phyloP scores from a whole-genome alignment of 1,284 basidiomycete species.

The Apiotrichum montevideense region DNA sequence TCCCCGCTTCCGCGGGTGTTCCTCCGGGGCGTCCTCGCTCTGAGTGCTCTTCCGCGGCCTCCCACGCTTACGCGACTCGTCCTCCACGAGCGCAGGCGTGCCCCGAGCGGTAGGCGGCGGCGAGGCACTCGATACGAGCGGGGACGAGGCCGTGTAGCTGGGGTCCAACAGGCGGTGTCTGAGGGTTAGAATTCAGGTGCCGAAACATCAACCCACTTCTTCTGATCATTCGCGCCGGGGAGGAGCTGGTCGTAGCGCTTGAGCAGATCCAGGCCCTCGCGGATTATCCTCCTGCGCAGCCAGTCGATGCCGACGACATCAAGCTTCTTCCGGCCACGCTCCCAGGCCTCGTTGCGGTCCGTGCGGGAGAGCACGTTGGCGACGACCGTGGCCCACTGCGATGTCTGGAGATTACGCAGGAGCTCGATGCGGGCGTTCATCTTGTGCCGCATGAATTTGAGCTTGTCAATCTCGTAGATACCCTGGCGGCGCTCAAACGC shows the following conservation, averaged over 20 bases:
- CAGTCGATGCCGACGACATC: slow-evolving; percentile 30
- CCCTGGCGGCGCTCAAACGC: slow-evolving; percentile 77
- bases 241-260: slow-evolving; percentile 24
- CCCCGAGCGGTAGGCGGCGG: background rate
- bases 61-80: background rate
- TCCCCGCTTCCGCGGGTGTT: no score
- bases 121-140: background rate
- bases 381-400: slow-evolving; percentile 28
- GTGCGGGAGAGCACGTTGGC: slow-evolving; percentile 14
- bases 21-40: background rate
- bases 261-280: slow-evolving; percentile 41
- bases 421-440: slow-evolving; percentile 82
- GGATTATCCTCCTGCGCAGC: slow-evolving; percentile 33
- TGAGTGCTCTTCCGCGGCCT: background rate
- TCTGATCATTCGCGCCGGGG: slow-evolving; percentile 6
- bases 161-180: background rate
- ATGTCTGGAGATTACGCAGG: slow-evolving; percentile 51
- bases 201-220: slow-evolving; percentile 21
- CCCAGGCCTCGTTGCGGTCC: slow-evolving; percentile 17
- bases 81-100: background rate
- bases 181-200: background rate
- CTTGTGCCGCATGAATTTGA: slow-evolving; percentile 84
- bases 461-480: slow-evolving; percentile 78
- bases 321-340: slow-evolving; percentile 31
- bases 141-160: background rate